These are phyloP conservation scores for Hydnomerulius pinastri DNA, from an alignment of 768 basidiomycete genomes.

Conservation along the genomic window DNA sequence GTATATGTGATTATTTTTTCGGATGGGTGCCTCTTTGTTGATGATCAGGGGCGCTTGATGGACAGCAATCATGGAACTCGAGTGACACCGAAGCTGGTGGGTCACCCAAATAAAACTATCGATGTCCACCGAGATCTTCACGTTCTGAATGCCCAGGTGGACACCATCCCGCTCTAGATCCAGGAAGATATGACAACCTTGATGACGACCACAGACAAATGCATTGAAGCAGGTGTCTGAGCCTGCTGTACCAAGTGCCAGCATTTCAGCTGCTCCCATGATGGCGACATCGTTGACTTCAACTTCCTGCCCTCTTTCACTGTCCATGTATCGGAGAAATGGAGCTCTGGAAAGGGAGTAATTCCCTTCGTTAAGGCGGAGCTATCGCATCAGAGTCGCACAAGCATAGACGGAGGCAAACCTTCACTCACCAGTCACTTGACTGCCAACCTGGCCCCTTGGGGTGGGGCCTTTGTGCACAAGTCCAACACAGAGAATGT, in stretches of 20 bases:
- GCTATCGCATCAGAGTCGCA: background rate
- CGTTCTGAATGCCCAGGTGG: background rate
- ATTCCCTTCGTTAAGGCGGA: background rate
- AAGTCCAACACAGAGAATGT: background rate
- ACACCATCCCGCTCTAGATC: slow-evolving; percentile 5
- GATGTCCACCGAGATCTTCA: slow-evolving; percentile 5
- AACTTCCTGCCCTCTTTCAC: background rate
- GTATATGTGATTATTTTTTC: slow-evolving; percentile 19
- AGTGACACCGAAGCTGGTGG: too few relatives aligned
- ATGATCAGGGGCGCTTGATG: background rate
- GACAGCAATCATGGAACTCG: background rate
- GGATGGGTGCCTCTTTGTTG: slow-evolving; percentile 2
- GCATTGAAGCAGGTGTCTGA: background rate
- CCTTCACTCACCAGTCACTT: background rate
- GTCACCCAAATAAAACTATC: slow-evolving; percentile 11
- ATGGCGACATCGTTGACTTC: background rate
- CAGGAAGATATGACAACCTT: slow-evolving; percentile 2
- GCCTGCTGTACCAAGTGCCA: background rate
- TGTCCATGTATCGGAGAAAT: background rate
- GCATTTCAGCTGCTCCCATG: slow-evolving; percentile 5
- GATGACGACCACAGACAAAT: slow-evolving; percentile 2
- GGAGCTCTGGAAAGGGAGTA: background rate
- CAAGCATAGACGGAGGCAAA: background rate
- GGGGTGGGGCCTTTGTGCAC: background rate
- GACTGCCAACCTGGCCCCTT: background rate